phyloP scores from a whole-genome alignment of 805 yeast genomes.

The Metschnikowia reukaufii region DNA sequence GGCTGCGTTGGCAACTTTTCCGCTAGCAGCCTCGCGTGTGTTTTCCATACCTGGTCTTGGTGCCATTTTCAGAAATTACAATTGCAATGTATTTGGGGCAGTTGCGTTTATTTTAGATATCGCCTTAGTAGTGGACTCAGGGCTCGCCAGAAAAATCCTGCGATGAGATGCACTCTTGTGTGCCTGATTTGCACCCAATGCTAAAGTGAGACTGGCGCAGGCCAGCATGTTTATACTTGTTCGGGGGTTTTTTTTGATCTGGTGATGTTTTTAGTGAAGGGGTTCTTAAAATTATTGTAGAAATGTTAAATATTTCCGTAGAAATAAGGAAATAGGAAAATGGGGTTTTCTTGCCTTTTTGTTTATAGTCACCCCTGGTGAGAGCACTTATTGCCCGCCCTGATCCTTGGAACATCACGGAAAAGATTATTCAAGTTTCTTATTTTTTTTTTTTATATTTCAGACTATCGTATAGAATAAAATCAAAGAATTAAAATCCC shows the following conservation, averaged over 20 bases:
- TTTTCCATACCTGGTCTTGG: constrained; percentile 3
- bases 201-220: neutral
- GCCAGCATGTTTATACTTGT: neutral
- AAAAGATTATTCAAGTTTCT: too few relatives aligned
- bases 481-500: too few relatives aligned
- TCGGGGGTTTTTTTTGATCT: neutral
- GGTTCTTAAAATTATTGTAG: too few relatives aligned
- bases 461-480: too few relatives aligned
- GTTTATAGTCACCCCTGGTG: too few relatives aligned
- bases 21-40: neutral
- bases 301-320: too few relatives aligned
- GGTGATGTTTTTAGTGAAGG: too few relatives aligned
- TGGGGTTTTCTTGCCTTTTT: too few relatives aligned
- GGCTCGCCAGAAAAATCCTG: constrained; percentile 4
- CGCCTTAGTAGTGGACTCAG: neutral
- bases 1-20: constrained; percentile 8
- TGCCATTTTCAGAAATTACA: constrained; percentile 1
- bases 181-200: constrained; percentile 20
- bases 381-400: too few relatives aligned
- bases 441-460: too few relatives aligned
- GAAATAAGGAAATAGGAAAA: too few relatives aligned
- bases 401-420: too few relatives aligned
- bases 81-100: neutral
- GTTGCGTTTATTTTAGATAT: neutral
- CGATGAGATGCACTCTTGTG: constrained; percentile 17